Evolutionary conservation across 2,329 filamentous ascomycete species (phyloP).

Genomic region (Coniella lustricola): DNA sequence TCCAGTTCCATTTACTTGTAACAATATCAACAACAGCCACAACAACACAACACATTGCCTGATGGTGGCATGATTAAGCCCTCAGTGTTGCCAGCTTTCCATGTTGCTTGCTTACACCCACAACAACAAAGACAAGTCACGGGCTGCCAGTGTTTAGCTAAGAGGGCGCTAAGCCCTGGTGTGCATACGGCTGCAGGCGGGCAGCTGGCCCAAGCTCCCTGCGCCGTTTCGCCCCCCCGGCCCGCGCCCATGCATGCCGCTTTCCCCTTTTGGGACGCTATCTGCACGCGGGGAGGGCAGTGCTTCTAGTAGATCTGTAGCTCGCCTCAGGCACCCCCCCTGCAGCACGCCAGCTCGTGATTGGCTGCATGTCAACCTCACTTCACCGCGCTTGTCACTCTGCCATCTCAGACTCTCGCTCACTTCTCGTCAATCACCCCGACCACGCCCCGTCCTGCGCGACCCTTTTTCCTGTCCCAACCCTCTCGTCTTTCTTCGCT

Average conservation of each 20-base stretch:
- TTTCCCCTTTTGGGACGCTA: constrained; percentile 5
- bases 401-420: background rate
- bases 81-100: too few relatives aligned
- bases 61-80: too few relatives aligned
- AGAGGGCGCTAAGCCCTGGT: background rate
- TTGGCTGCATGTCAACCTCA: constrained; percentile 6
- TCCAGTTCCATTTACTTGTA: too few relatives aligned
- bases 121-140: too few relatives aligned
- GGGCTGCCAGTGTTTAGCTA: background rate
- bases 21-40: too few relatives aligned
- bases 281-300: background rate
- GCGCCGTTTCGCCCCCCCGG: background rate
- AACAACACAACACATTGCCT: too few relatives aligned
- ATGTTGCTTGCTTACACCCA: too few relatives aligned
- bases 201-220: background rate
- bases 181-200: background rate
- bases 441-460: constrained; percentile 8
- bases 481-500: constrained; percentile 11
- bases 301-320: background rate
- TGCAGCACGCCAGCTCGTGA: background rate
- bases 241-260: background rate
- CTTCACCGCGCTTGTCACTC: constrained; percentile 4
- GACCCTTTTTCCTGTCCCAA: constrained; percentile 8
- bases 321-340: background rate
- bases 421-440: constrained; percentile 10